Conservation (phyloP, 768 basidiomycete genomes). For the Coprinopsis marcescibilis region DNA sequence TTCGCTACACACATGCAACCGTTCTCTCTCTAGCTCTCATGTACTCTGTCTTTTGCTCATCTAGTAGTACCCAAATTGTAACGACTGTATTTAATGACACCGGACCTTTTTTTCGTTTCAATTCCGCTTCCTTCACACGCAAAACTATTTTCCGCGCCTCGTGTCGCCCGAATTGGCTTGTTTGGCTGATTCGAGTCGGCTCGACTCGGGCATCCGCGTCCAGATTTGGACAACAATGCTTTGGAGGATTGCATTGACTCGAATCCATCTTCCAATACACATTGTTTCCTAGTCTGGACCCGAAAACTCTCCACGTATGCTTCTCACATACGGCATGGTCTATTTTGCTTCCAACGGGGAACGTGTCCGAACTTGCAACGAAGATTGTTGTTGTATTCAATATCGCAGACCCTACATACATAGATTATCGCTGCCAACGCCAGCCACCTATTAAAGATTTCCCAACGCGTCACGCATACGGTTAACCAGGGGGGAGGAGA, state of each 20-base stretch:
- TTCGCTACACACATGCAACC: not conserved
- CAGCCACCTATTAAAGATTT: too few species aligned
- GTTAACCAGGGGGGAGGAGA: conserved; percentile 88
- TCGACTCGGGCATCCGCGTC: too few species aligned
- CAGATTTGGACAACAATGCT: not conserved
- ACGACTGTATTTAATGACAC: not conserved
- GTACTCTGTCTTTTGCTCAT: not conserved
- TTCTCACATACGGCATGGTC: not conserved
- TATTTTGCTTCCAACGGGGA: not conserved
- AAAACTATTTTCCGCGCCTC: not conserved
- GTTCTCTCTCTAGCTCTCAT: not conserved
- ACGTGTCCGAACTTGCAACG: not conserved
- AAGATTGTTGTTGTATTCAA: too few species aligned
- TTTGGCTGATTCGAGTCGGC: not conserved
- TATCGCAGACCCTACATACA: too few species aligned
- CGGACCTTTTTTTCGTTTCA: not conserved
- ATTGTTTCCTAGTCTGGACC: not conserved
- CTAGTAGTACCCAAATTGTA: not conserved
- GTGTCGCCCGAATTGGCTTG: not conserved
- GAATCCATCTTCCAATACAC: not conserved
- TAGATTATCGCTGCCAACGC: too few species aligned
- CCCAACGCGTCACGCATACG: too few species aligned
- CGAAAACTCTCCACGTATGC: not conserved
- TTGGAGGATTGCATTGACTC: not conserved
- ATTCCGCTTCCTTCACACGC: too few species aligned